A percentile compares a stretch with the other conserved stretches of the same genome.
phyloP scores from a whole-genome alignment of 192 early-diverging fungal genomes.

The Dissophora ornata region DNA sequence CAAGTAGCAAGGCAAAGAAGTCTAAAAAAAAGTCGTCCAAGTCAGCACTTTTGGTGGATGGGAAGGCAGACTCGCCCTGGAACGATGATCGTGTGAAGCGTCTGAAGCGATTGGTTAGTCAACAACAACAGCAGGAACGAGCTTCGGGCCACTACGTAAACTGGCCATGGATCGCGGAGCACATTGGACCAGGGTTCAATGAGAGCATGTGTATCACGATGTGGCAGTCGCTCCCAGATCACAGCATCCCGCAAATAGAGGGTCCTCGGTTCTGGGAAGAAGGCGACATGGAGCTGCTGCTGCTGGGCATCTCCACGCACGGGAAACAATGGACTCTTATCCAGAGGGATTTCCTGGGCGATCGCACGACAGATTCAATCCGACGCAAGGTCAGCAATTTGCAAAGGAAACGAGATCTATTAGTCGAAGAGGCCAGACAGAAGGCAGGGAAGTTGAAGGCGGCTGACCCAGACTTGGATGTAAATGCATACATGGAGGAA shows the following conservation, averaged over 20 bases:
- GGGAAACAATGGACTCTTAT: conserved; percentile 24
- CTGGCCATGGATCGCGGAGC: conserved; percentile 49
- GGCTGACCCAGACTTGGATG: neutral
- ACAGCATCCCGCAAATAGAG: neutral
- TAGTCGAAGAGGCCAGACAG: neutral
- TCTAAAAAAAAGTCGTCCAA: neutral
- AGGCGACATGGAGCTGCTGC: conserved; percentile 5
- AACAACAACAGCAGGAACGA: conserved; percentile 27
- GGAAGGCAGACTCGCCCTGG: too few species aligned
- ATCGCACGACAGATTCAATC: conserved; percentile 35
- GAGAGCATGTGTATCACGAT: conserved; percentile 28
- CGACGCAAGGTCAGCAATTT: conserved; percentile 43
- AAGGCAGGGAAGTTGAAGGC: neutral
- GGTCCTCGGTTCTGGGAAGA: conserved; percentile 16
- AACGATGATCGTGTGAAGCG: neutral
- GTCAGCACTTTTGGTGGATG: too few species aligned
- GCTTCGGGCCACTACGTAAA: conserved; percentile 9
- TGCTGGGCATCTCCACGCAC: conserved; percentile 8
- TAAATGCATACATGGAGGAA: conserved; percentile 3
- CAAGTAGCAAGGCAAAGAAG: neutral
- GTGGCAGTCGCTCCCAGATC: conserved; percentile 21
- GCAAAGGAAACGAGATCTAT: conserved; percentile 8
- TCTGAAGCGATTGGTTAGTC: conserved; percentile 21
- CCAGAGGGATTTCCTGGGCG: conserved; percentile 10
- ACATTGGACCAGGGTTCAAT: conserved; percentile 37